A percentile compares a stretch with the other conserved stretches of the same genome.
These are phyloP conservation scores for Ganoderma sinense DNA, from an alignment of 1,284 basidiomycete genomes.

Conservation along the genomic window DNA sequence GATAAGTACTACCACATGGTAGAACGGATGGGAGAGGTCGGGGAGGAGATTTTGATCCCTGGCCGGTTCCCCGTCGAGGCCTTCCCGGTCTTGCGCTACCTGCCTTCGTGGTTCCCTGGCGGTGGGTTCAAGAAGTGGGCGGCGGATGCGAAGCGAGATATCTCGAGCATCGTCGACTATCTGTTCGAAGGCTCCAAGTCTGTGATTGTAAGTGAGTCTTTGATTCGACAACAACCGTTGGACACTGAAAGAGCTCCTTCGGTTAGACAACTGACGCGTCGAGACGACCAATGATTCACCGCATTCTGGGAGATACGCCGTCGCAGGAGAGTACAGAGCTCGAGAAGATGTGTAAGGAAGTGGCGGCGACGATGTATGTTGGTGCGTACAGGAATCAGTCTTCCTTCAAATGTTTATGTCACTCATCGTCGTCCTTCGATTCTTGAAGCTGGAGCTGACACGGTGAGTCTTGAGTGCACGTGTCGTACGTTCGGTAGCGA, in stretches of 20 bases:
- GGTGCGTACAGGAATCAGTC: conserved; percentile 10
- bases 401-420: background rate
- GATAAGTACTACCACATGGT: conserved; percentile 29
- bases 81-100: conserved; percentile 21
- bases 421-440: background rate
- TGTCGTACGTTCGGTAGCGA: too few species aligned
- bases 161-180: conserved; percentile 16
- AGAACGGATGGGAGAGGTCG: conserved; percentile 19
- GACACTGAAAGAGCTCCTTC: background rate
- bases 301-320: conserved; percentile 6
- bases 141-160: conserved; percentile 13
- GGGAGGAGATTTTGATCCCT: conserved; percentile 24
- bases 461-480: conserved; percentile 13
- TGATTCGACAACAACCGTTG: too few species aligned
- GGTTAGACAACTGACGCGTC: conserved; percentile 3
- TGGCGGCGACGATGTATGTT: conserved; percentile 25
- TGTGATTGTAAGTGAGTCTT: conserved; percentile 11
- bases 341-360: conserved; percentile 3
- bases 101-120: conserved; percentile 28
- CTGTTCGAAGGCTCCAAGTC: conserved; percentile 21
- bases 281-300: conserved; percentile 15
- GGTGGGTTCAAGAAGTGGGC: conserved; percentile 23
- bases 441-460: conserved; percentile 22
- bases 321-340: conserved; percentile 10
- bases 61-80: conserved; percentile 27